Percentiles rank a stretch among this genome's conserved stretches.
phyloP scores from a whole-genome alignment of 164 flowering plant species.

The Macadamia integrifolia region DNA sequence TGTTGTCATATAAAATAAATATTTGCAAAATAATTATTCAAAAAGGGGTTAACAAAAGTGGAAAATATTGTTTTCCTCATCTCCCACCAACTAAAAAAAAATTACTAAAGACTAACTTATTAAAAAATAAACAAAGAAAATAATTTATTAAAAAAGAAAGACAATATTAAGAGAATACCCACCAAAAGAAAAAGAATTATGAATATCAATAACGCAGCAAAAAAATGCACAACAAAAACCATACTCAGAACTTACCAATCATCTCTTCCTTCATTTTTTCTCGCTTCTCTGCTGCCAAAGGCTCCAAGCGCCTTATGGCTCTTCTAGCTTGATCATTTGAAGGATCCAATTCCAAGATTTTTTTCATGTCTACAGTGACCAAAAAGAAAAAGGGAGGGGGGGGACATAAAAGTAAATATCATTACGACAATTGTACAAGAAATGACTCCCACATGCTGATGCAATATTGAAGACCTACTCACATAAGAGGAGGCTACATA shows the following conservation, averaged over 20 bases:
- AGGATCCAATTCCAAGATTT: constrained; percentile 75
- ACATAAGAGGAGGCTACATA: too few species aligned
- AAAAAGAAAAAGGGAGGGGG: not conserved
- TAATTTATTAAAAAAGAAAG: too few species aligned
- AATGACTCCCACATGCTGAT: not conserved
- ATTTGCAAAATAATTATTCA: too few species aligned
- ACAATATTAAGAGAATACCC: too few species aligned
- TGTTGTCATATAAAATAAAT: too few species aligned
- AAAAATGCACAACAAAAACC: not conserved
- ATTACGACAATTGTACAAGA: not conserved
- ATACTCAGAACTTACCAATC: constrained; percentile 52
- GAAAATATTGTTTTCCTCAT: too few species aligned
- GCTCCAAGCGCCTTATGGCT: constrained; percentile 60
- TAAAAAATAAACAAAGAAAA: too few species aligned
- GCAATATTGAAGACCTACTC: not conserved
- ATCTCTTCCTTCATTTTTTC: constrained; percentile 98
- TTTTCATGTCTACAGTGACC: constrained; percentile 56
- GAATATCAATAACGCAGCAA: not conserved
- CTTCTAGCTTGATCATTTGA: constrained; percentile 63
- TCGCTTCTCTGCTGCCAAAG: constrained; percentile 76
- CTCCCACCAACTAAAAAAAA: too few species aligned
- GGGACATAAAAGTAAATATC: not conserved
- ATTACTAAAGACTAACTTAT: too few species aligned
- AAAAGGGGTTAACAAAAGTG: too few species aligned
- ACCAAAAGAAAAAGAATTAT: too few species aligned